Percentiles rank a stretch among this genome's conserved stretches.
Evolutionary conservation across 345 rosid genomes (phyloP).

Genomic region (Turnera subulata): DNA sequence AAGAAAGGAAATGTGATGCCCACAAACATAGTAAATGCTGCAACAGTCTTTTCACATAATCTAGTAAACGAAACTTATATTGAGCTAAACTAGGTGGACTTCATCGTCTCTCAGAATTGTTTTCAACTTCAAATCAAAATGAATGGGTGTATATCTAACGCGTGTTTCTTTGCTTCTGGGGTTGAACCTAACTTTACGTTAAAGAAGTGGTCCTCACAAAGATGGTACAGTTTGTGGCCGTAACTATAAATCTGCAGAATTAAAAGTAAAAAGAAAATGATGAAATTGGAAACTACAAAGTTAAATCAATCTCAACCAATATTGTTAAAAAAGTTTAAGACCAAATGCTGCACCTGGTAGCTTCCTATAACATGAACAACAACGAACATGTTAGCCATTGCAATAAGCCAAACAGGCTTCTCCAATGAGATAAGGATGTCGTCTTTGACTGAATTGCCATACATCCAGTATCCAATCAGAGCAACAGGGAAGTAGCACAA

Average conservation of each 20-base stretch:
- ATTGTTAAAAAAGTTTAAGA: neutral
- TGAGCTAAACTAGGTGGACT: too few relatives aligned
- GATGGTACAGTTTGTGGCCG: too few relatives aligned
- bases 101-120: too few relatives aligned
- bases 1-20: conserved; percentile 32
- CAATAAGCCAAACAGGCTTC: conserved; percentile 30
- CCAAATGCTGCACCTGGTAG: conserved; percentile 19
- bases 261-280: too few relatives aligned
- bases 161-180: too few relatives aligned
- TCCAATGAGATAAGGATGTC: conserved; percentile 27
- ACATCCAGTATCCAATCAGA: conserved; percentile 26
- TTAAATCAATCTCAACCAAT: neutral
- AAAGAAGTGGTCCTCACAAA: too few relatives aligned
- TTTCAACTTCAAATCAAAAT: too few relatives aligned
- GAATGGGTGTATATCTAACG: too few relatives aligned
- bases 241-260: conserved; percentile 18
- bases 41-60: too few relatives aligned
- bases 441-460: conserved; percentile 22
- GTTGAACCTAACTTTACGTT: too few relatives aligned
- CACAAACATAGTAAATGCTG: conserved; percentile 28
- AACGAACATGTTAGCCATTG: conserved; percentile 30
- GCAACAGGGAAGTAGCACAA: conserved; percentile 35
- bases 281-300: neutral
- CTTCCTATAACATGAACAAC: conserved; percentile 33
- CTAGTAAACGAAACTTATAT: too few relatives aligned